These are phyloP conservation scores for Epichloe baconii DNA, from an alignment of 2,329 filamentous ascomycete species.

Conservation along the genomic window DNA sequence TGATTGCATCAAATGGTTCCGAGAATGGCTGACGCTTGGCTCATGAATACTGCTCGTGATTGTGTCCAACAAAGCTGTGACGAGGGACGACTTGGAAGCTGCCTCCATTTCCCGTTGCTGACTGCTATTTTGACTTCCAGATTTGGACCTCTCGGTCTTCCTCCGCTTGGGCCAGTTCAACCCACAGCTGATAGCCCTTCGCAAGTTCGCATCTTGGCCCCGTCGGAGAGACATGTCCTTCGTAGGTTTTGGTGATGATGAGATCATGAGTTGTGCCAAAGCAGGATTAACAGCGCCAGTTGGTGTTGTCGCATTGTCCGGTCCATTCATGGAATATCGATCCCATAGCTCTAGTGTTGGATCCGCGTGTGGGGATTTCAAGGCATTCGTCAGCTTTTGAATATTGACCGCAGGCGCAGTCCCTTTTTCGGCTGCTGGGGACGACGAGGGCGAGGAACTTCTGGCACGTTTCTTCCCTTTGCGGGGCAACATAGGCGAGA, in stretches of 20 bases:
- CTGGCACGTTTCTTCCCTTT: slow-evolving; percentile 52
- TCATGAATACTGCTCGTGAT: slow-evolving; percentile 42
- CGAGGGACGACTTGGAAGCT: slow-evolving; percentile 41
- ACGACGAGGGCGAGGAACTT: slow-evolving; percentile 62
- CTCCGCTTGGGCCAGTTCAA: slow-evolving; percentile 60
- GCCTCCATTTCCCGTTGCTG: slow-evolving; percentile 30
- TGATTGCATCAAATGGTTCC: slow-evolving; percentile 22
- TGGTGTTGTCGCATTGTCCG: slow-evolving; percentile 28
- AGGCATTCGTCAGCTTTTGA: slow-evolving; percentile 40
- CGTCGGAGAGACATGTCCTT: slow-evolving; percentile 29
- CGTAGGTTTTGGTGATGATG: slow-evolving; percentile 53
- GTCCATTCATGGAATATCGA: slow-evolving; percentile 45
- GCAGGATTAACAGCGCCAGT: slow-evolving; percentile 39
- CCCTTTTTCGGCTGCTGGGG: slow-evolving; percentile 40
- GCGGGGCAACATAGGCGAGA: slow-evolving; percentile 36
- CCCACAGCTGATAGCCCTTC: slow-evolving; percentile 56
- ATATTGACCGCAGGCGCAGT: slow-evolving; percentile 39
- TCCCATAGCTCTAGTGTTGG: slow-evolving; percentile 68
- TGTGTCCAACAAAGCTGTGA: slow-evolving; percentile 53
- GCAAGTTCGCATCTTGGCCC: slow-evolving; percentile 30
- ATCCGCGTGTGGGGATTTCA: slow-evolving; percentile 57
- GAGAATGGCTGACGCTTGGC: slow-evolving; percentile 21
- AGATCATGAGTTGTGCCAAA: slow-evolving; percentile 53
- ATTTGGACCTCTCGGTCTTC: slow-evolving; percentile 38
- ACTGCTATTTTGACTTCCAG: slow-evolving; percentile 19